Percentiles rank a stretch among this genome's conserved stretches.
Conservation (phyloP, 2,329 filamentous ascomycete species). For the Pseudogymnoascus sp. region DNA sequence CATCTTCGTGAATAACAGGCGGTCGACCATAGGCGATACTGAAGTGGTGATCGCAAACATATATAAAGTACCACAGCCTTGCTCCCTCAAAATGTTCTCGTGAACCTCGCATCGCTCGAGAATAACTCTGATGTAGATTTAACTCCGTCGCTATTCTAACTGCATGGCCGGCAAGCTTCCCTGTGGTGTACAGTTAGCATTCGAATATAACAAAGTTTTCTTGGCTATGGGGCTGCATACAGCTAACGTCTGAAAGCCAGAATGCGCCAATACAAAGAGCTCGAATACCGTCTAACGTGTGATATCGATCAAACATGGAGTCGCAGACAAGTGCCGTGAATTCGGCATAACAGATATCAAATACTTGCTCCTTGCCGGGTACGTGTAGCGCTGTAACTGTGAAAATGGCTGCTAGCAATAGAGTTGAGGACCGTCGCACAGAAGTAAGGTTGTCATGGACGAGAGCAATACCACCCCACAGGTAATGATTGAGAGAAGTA, state of each 20-base stretch:
- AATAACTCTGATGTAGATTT: constrained; percentile 48
- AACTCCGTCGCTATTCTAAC: constrained; percentile 53
- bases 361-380: constrained; percentile 45
- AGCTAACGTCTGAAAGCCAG: constrained; percentile 51
- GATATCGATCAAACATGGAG: constrained; percentile 52
- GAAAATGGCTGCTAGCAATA: constrained; percentile 51
- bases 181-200: constrained; percentile 37
- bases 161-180: constrained; percentile 55
- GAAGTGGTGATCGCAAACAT: constrained; percentile 61
- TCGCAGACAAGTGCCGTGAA: constrained; percentile 51
- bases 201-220: neutral
- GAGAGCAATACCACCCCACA: constrained; percentile 47
- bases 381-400: constrained; percentile 56
- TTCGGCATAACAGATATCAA: constrained; percentile 51
- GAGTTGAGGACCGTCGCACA: constrained; percentile 48
- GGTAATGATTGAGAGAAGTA: constrained; percentile 43
- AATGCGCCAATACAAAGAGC: constrained; percentile 57
- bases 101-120: constrained; percentile 43
- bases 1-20: constrained; percentile 53
- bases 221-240: constrained; percentile 16
- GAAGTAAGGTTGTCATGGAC: constrained; percentile 44
- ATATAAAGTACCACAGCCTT: constrained; percentile 57
- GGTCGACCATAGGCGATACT: constrained; percentile 59
- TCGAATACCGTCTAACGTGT: constrained; percentile 52
- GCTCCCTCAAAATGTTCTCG: constrained; percentile 48